These are phyloP conservation scores for Pestalotiopsis sp. DNA, from an alignment of 2,329 filamentous ascomycete genomes.

Conservation along the genomic window DNA sequence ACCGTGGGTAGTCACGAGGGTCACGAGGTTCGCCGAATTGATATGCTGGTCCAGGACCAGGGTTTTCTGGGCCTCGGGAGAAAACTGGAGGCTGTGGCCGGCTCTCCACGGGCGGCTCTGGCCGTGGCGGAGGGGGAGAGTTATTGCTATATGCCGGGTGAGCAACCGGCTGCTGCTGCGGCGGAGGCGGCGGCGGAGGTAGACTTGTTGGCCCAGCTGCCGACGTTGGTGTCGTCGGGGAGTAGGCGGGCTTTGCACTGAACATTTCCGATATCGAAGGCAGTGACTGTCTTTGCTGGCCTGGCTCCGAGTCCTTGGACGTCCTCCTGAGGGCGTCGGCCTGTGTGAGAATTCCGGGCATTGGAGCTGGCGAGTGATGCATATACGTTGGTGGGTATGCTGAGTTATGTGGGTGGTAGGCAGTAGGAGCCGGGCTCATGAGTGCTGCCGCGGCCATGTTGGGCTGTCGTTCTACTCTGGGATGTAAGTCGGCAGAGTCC, in stretches of 20 bases:
- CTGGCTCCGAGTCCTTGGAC: slow-evolving; percentile 28
- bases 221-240: slow-evolving; percentile 30
- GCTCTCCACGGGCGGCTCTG: slow-evolving; percentile 28
- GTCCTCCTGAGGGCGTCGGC: slow-evolving; percentile 27
- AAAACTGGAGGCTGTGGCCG: slow-evolving; percentile 27
- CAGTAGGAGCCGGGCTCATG: slow-evolving; percentile 32
- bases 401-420: slow-evolving; percentile 30
- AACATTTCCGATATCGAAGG: slow-evolving; percentile 37
- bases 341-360: slow-evolving; percentile 29
- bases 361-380: slow-evolving; percentile 25
- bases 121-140: slow-evolving; percentile 24
- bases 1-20: slow-evolving; percentile 28
- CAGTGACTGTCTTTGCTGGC: slow-evolving; percentile 30
- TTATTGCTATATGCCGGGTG: slow-evolving; percentile 2
- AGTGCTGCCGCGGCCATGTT: slow-evolving; percentile 35
- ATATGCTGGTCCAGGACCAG: slow-evolving; percentile 25
- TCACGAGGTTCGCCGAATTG: slow-evolving; percentile 30
- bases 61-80: slow-evolving; percentile 25
- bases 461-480: slow-evolving; percentile 23
- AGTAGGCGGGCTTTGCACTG: slow-evolving; percentile 30
- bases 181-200: slow-evolving; percentile 22
- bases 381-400: slow-evolving; percentile 15
- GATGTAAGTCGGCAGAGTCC: slow-evolving; percentile 25
- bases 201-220: slow-evolving; percentile 26
- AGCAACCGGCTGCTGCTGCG: not conserved